These are phyloP conservation scores for Mycosphaerella sp. DNA, from an alignment of 2,329 filamentous ascomycete genomes.

Conservation along the genomic window DNA sequence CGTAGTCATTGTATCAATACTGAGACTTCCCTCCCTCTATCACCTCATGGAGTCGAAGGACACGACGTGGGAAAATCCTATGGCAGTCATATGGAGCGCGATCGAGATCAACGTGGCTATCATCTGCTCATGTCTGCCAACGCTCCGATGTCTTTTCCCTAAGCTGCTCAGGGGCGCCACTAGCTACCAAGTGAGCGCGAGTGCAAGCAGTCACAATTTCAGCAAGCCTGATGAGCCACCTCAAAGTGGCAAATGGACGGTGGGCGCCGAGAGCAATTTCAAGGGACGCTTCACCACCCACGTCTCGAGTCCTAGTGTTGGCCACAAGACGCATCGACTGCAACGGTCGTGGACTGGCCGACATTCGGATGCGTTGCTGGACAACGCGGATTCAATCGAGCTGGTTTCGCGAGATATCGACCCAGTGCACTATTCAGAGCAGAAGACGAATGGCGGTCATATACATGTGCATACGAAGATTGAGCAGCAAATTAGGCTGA, in stretches of 20 bases:
- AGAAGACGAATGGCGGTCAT: slow-evolving; percentile 2
- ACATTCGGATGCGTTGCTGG: not conserved
- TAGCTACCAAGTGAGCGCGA: not conserved
- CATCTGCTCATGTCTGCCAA: slow-evolving; percentile 35
- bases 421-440: not conserved
- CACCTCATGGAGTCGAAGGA: slow-evolving; percentile 25
- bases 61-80: slow-evolving; percentile 28
- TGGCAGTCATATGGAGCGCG: slow-evolving; percentile 31
- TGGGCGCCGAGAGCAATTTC: not conserved
- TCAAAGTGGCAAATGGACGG: not conserved
- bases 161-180: slow-evolving; percentile 23
- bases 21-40: slow-evolving; percentile 28
- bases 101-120: slow-evolving; percentile 35
- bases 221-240: not conserved
- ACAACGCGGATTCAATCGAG: slow-evolving; percentile 15
- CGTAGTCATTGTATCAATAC: slow-evolving; percentile 31
- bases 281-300: slow-evolving; percentile 2
- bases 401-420: not conserved
- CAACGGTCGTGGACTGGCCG: slow-evolving; percentile 1
- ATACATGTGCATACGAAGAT: slow-evolving; percentile 19
- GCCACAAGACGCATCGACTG: not conserved
- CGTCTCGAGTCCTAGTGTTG: not conserved
- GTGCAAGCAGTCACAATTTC: not conserved
- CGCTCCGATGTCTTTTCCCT: slow-evolving; percentile 35
- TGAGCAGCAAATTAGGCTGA: slow-evolving; percentile 9